phyloP scores from a whole-genome alignment of 192 early-diverging fungal genomes.

The Geosiphon pyriformis region DNA sequence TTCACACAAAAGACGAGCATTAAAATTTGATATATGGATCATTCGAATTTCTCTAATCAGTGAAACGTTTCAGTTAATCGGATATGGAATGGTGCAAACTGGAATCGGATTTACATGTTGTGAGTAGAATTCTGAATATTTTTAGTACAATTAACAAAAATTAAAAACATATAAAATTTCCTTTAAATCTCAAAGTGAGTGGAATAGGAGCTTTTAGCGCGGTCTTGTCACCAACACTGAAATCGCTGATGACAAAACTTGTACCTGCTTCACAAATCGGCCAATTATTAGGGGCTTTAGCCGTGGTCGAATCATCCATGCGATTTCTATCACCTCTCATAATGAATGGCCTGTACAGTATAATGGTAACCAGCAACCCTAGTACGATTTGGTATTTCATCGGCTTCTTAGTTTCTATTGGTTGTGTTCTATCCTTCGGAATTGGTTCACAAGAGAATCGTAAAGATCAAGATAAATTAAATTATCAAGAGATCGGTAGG shows the following conservation, averaged over 20 bases:
- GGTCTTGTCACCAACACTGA: constrained; percentile 35
- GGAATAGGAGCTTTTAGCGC: constrained; percentile 29
- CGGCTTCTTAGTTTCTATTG: constrained; percentile 26
- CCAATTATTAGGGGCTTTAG: constrained; percentile 42
- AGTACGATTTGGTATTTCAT: constrained; percentile 39
- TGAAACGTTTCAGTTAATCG: constrained; percentile 28
- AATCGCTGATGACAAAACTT: constrained; percentile 37
- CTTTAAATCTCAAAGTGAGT: constrained; percentile 24
- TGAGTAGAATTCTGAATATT: background rate
- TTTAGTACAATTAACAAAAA: background rate
- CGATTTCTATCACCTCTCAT: constrained; percentile 38
- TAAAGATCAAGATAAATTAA: too few species aligned
- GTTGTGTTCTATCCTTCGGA: constrained; percentile 31
- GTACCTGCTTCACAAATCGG: constrained; percentile 44
- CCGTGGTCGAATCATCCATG: constrained; percentile 40
- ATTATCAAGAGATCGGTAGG: too few species aligned
- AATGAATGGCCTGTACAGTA: constrained; percentile 40
- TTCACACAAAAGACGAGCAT: background rate
- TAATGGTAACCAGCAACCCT: constrained; percentile 33
- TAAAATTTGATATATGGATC: constrained; percentile 41
- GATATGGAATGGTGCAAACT: constrained; percentile 29
- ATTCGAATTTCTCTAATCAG: constrained; percentile 34
- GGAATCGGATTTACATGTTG: constrained; percentile 19
- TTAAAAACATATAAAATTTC: background rate
- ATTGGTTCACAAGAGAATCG: background rate